Evolutionary conservation across 129 eudicot genomes (phyloP).

Genomic region (Flaveria ramosissima): DNA sequence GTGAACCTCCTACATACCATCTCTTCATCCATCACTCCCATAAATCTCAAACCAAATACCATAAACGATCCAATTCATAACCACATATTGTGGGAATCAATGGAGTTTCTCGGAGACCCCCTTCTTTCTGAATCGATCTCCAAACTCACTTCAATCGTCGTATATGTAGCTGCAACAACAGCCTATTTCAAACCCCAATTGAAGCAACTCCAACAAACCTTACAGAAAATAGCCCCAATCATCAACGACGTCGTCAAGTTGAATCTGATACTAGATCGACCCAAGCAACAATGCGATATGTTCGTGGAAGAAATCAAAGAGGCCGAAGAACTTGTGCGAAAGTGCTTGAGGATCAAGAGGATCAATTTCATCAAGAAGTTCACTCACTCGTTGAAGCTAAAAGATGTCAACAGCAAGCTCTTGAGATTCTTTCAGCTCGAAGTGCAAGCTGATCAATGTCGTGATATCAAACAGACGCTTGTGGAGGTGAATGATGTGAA

Average conservation of each 20-base stretch:
- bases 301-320: slow-evolving; percentile 11
- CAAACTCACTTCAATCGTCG: background rate
- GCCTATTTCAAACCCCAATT: slow-evolving; percentile 30
- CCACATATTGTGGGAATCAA: no score
- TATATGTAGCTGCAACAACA: slow-evolving; percentile 9
- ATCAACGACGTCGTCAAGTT: background rate
- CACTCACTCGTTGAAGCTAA: slow-evolving; percentile 23
- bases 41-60: no score
- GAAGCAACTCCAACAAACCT: background rate
- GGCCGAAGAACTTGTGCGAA: slow-evolving; percentile 19
- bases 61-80: no score
- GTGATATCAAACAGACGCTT: slow-evolving; percentile 25
- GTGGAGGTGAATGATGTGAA: background rate
- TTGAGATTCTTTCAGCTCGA: slow-evolving; percentile 30
- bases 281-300: background rate
- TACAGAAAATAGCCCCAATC: slow-evolving; percentile 18
- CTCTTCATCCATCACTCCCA: background rate
- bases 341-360: slow-evolving; percentile 28
- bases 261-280: background rate
- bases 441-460: slow-evolving; percentile 22
- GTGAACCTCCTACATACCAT: background rate
- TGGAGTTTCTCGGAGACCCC: background rate
- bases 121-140: slow-evolving; percentile 25
- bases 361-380: slow-evolving; percentile 18
- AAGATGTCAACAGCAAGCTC: slow-evolving; percentile 12